Percentiles rank a stretch among this genome's conserved stretches.
Conservation (phyloP, 1,284 basidiomycete species). For the Marasmius sp. region DNA sequence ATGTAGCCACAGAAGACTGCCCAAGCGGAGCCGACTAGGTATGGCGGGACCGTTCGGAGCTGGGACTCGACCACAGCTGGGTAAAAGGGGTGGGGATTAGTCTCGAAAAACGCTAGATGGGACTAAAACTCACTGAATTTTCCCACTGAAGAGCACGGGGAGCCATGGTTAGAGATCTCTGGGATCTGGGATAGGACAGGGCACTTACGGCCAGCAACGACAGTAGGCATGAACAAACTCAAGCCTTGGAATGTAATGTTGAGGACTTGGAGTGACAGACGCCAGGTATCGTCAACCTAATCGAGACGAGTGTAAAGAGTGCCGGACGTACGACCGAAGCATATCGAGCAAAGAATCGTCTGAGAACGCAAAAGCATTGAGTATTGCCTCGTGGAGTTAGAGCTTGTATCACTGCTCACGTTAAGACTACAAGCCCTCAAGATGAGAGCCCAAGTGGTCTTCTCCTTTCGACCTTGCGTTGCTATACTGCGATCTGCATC, state of each 20-base stretch:
- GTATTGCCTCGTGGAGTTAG: background rate
- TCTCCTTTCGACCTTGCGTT: constrained; percentile 32
- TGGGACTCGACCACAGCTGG: constrained; percentile 38
- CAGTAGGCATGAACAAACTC: constrained; percentile 42
- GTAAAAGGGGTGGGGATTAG: no score
- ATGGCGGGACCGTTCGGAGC: constrained; percentile 41
- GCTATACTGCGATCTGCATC: constrained; percentile 35
- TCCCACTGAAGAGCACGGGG: constrained; percentile 18
- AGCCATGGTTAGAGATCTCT: background rate
- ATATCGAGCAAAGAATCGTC: constrained; percentile 30
- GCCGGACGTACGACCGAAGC: constrained; percentile 20
- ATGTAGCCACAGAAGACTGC: constrained; percentile 28
- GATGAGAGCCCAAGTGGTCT: constrained; percentile 30
- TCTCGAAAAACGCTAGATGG: no score
- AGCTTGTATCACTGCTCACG: constrained; percentile 20
- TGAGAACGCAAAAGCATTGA: constrained; percentile 7
- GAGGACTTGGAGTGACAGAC: constrained; percentile 18
- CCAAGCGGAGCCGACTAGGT: constrained; percentile 34
- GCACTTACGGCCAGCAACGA: constrained; percentile 35
- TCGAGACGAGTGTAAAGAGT: background rate
- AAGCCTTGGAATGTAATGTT: constrained; percentile 44
- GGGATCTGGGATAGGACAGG: background rate
- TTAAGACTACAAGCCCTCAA: constrained; percentile 37
- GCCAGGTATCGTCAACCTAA: no score
- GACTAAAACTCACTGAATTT: background rate